These are phyloP conservation scores for Trichoderma atrobrunneum DNA, from an alignment of 2,329 filamentous ascomycete species.

Conservation along the genomic window DNA sequence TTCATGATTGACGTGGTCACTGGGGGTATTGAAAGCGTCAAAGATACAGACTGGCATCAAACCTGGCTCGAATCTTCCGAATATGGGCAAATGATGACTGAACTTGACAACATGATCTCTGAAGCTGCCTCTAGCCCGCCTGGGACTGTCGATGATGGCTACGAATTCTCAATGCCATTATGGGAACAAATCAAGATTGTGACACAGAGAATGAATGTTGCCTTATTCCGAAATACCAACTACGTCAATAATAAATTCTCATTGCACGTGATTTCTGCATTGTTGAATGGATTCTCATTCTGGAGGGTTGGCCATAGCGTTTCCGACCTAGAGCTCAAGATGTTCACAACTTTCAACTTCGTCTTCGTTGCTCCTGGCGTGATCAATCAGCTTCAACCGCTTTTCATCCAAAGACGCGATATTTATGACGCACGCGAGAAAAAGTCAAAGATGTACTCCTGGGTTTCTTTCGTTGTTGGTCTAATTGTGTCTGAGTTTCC, in stretches of 20 bases:
- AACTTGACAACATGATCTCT: constrained; percentile 62
- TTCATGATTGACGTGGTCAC: constrained; percentile 67
- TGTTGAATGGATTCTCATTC: constrained; percentile 62
- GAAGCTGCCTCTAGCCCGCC: constrained; percentile 48
- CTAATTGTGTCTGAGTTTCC: constrained; percentile 49
- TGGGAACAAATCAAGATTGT: constrained; percentile 62
- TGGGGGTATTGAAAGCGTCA: constrained; percentile 39
- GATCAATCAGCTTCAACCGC: constrained; percentile 56
- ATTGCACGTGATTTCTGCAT: constrained; percentile 52
- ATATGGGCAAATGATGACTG: constrained; percentile 51
- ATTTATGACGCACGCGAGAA: constrained; percentile 59
- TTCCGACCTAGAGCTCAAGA: constrained; percentile 50
- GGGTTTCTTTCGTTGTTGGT: constrained; percentile 56
- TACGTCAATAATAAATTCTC: constrained; percentile 64
- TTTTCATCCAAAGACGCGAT: constrained; percentile 55
- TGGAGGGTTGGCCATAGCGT: constrained; percentile 55
- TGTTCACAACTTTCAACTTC: constrained; percentile 63
- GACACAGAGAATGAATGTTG: constrained; percentile 57
- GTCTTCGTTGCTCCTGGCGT: constrained; percentile 60
- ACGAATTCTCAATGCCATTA: constrained; percentile 71
- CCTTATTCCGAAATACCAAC: constrained; percentile 64
- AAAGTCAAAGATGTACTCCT: constrained; percentile 60
- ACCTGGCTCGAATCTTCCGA: constrained; percentile 66
- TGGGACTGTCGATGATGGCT: constrained; percentile 46
- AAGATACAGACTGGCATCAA: constrained; percentile 60